Base-by-base conservation (phyloP, 345 rosid species). In the Brassica carinata region DNA sequence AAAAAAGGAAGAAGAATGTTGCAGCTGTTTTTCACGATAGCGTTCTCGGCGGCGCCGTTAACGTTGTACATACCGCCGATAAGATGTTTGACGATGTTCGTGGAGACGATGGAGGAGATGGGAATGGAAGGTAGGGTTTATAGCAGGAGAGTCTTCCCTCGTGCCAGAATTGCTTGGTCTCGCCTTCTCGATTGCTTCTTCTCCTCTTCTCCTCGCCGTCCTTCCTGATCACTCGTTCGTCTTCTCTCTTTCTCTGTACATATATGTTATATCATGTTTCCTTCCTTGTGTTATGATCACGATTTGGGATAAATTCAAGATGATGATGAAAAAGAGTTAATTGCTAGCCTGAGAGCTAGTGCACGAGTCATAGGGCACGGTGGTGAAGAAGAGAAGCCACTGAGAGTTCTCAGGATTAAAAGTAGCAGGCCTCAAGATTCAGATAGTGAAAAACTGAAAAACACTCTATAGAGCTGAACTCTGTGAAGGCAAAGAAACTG, bases 1-100 rank as follows among this genome's bases (percentile, higher is more conserved):
- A 13, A 0, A 30, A 8, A 7, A n/a, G 11, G 15, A 13, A n/a
- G 10, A 9, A 2, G 23, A 40, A 86, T 89, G 92, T 34, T 94
- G 84, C 94, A 91, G 88, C 48, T 94, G 77, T 85, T 94, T 67
- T 90, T 88, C 80, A 90, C 97, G 58, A 81, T 94, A 69, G 97
- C 94, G 17, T 92, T 94, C 84, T 92, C 98, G 38, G 98, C 97
- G 11, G 88, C 84, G 76, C 98, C 98, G 40, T 83, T 94, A 88
- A 91, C 90, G 26, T 83, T 94, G 58, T 94, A 92, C 58, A 74
- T 92, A 77, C 98, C 98, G 11, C 98, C 97, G 13, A 11, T 92
- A 19, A 90, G 98, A 82, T 91, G 88, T 89, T 84, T 94, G 83
- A 94, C 84, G 77, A 83, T 79, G 45, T 94, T 94, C 57, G 95